Conservation (phyloP, 2,329 filamentous ascomycete species). For the Diaporthe citrichinensis region DNA sequence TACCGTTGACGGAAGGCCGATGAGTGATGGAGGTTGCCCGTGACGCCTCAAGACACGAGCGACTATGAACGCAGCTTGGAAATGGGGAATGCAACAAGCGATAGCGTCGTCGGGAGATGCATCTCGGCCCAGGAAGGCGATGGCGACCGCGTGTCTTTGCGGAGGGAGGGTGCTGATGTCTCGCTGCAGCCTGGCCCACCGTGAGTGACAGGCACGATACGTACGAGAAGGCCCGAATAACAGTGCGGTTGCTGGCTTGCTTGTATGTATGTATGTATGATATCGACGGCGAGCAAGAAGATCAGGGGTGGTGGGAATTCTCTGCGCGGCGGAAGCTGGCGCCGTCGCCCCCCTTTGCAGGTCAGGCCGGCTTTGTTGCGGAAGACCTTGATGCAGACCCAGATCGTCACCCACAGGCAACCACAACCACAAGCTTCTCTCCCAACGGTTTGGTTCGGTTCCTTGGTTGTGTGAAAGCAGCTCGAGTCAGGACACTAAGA, state of each 20-base stretch:
- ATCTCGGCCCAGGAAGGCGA: conserved; percentile 25
- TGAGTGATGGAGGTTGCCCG: background rate
- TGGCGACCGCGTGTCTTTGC: background rate
- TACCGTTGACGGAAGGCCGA: background rate
- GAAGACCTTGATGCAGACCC: conserved; percentile 23
- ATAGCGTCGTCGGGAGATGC: conserved; percentile 30
- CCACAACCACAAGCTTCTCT: conserved; percentile 7
- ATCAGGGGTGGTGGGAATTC: conserved; percentile 15
- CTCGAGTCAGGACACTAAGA: background rate
- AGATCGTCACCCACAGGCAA: background rate
- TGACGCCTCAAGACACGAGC: background rate
- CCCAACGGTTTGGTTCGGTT: background rate
- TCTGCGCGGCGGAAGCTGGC: conserved; percentile 14
- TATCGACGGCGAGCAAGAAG: background rate
- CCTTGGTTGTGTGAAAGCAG: background rate
- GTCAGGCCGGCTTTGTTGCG: conserved; percentile 20
- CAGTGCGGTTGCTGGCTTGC: background rate
- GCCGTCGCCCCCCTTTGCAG: conserved; percentile 6
- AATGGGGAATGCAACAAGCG: conserved; percentile 11
- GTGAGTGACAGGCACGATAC: background rate
- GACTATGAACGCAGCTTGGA: conserved; percentile 21
- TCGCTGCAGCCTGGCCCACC: background rate
- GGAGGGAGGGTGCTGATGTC: background rate
- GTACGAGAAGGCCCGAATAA: background rate
- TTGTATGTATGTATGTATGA: background rate